Percentiles rank a stretch among this genome's conserved stretches.
These are phyloP conservation scores for Flaveria floridana DNA, from an alignment of 140 eudicot species.

Conservation along the genomic window DNA sequence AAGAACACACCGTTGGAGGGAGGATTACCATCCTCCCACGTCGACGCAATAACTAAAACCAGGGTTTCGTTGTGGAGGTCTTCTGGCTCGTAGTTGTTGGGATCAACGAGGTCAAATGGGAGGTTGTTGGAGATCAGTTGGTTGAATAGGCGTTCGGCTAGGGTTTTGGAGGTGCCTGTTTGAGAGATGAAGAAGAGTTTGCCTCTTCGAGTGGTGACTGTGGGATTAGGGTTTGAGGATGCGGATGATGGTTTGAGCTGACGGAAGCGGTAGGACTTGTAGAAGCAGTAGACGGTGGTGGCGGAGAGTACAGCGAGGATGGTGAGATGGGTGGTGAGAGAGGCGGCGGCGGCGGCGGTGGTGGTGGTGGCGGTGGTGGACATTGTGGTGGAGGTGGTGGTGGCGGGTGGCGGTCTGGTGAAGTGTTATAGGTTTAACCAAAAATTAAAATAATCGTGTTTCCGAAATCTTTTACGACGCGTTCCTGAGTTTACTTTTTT, in stretches of 20 bases:
- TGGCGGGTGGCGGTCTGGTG: background rate
- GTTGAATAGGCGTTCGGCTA: constrained; percentile 62
- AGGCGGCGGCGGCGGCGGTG: constrained; percentile 23
- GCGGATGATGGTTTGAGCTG: constrained; percentile 29
- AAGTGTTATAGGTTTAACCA: background rate
- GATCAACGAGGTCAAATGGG: constrained; percentile 64
- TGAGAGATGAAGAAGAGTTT: constrained; percentile 69
- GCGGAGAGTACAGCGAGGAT: constrained; percentile 73
- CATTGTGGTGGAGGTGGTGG: constrained; percentile 29
- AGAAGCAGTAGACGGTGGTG: constrained; percentile 70
- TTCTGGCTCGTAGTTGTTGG: constrained; percentile 74
- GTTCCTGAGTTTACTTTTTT: no score
- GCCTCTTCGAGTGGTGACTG: constrained; percentile 39
- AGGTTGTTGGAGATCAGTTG: constrained; percentile 40
- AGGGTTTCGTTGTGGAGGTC: constrained; percentile 63
- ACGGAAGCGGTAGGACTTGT: constrained; percentile 74
- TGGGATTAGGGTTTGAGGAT: constrained; percentile 28
- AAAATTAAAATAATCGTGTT: no score
- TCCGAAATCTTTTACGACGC: no score
- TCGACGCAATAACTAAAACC: constrained; percentile 64
- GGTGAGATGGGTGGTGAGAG: constrained; percentile 53
- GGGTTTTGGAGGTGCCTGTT: constrained; percentile 74
- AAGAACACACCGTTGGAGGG: constrained; percentile 66
- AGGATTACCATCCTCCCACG: constrained; percentile 80
- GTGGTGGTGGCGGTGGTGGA: constrained; percentile 19